These are phyloP conservation scores for Amesomyces nigricolor DNA, from an alignment of 2,329 filamentous ascomycete species.

Conservation along the genomic window DNA sequence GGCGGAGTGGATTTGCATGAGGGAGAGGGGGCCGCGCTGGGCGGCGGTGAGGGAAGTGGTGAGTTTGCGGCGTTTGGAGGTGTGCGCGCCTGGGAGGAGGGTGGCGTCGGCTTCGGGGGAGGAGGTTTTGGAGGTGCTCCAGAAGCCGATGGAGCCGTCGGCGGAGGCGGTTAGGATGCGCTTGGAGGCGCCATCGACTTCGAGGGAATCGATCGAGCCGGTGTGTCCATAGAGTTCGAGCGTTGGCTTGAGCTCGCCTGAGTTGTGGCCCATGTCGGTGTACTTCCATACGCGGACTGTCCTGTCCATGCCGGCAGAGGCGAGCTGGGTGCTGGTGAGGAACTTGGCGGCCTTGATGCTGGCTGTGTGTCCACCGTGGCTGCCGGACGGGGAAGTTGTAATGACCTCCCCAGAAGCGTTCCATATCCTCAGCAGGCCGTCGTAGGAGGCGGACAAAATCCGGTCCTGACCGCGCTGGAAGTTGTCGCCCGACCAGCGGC, in stretches of 20 bases:
- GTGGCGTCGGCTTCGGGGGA: constrained; percentile 66
- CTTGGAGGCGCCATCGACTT: constrained; percentile 60
- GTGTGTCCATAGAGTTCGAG: constrained; percentile 82
- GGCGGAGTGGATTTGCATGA: constrained; percentile 66
- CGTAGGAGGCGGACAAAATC: constrained; percentile 89
- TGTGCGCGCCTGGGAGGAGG: constrained; percentile 61
- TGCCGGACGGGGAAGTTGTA: constrained; percentile 63
- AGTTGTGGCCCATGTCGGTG: constrained; percentile 56
- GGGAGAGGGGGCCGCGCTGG: constrained; percentile 71
- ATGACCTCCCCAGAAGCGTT: constrained; percentile 80
- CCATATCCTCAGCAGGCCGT: constrained; percentile 85
- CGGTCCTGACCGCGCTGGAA: constrained; percentile 56
- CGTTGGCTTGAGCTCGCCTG: constrained; percentile 60
- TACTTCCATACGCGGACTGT: constrained; percentile 90
- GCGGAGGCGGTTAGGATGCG: constrained; percentile 80
- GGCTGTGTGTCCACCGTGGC: constrained; percentile 66
- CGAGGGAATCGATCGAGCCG: constrained; percentile 65
- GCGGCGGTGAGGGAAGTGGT: constrained; percentile 44
- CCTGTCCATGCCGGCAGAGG: constrained; percentile 76
- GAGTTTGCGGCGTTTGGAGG: constrained; percentile 71
- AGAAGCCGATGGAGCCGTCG: constrained; percentile 81
- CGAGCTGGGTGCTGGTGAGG: constrained; percentile 70
- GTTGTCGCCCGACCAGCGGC: constrained; percentile 47
- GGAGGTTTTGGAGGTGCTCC: constrained; percentile 73
- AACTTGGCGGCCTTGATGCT: constrained; percentile 81